Conservation (phyloP, 331 rosid species). For the Quercus tomentella region DNA sequence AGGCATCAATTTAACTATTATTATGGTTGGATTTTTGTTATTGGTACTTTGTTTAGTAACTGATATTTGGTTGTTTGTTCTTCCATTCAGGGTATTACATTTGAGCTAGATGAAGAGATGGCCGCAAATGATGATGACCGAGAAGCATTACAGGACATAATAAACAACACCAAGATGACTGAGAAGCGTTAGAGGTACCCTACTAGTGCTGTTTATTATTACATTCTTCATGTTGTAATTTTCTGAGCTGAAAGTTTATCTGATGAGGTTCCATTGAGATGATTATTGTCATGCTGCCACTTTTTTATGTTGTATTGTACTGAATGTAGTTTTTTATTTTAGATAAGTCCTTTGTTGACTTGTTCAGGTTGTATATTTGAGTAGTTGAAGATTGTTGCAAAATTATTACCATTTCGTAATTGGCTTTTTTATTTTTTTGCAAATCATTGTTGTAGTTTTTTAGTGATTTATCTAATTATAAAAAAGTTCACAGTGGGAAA, state of each 20-base stretch:
- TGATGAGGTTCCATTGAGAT: not conserved
- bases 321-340: too few species aligned
- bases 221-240: not conserved
- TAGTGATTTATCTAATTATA: too few species aligned
- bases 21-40: not conserved
- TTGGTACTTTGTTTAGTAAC: not conserved
- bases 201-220: too few species aligned
- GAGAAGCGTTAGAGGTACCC: too few species aligned
- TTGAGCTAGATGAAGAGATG: conserved; percentile 81
- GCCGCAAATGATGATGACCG: conserved; percentile 70
- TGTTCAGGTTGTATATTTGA: too few species aligned
- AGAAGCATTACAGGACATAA: conserved; percentile 66
- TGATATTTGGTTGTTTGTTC: not conserved
- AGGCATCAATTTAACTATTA: not conserved
- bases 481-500: too few species aligned
- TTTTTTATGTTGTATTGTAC: not conserved
- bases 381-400: too few species aligned
- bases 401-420: too few species aligned
- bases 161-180: conserved; percentile 55
- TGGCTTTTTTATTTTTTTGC: too few species aligned
- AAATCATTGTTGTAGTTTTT: too few species aligned
- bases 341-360: too few species aligned
- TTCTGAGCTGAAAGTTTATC: not conserved
- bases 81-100: conserved; percentile 60
- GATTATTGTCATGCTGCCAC: not conserved